Base-by-base conservation (phyloP, 2,329 filamentous ascomycete genomes). In the Diplodia seriata region DNA sequence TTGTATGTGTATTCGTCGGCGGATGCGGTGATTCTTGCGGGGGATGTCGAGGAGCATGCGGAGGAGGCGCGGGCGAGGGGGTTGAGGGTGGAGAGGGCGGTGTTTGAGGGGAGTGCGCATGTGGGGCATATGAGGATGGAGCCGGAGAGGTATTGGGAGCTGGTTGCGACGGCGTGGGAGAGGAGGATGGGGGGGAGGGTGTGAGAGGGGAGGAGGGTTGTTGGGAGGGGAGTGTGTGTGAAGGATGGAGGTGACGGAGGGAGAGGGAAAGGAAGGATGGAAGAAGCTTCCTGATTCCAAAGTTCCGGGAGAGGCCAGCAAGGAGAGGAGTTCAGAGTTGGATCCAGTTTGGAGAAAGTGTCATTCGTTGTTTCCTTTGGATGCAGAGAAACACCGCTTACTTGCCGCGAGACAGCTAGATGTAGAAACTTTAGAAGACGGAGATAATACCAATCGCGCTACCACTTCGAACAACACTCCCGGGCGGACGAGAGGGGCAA, bases 121-220 rank as follows among this genome's bases (percentile, higher is more conserved):
- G 88, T 89, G 20, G 86, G 85, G 1, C 87, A 90, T 73, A 85
- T 90, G 79, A 80, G 84, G 20, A 77, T 82, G 75, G 83, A 88
- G 67, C 83, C 84, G 0, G 81, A 81, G 38, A 80, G 84, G 74
- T 91, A 90, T 73, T 90, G 88, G 88, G 69, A 57, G 29, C 76
- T 75, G 12, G 71, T 82, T n/a, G 66, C 74, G 68, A 69, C 69
- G 31, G 64, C 64, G 3, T 67, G 64, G 64, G 54, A 59, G 55
- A 38, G 7, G n/a, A 51, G 64, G 64, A 43, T n/a, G n/a, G n/a
- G 53, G 47, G 20, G 12, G n/a, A 51, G 54, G 33, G 53, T 14
- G 50, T 67, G 54, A 36, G 33, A 12, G 33, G 33, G 11, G 33
- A 9, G 9, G 31, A 5, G 1, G 2, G 33, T 11, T 36, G 33